phyloP scores from a whole-genome alignment of 2,329 filamentous ascomycete species.

The Malbranchea zuffiana region DNA sequence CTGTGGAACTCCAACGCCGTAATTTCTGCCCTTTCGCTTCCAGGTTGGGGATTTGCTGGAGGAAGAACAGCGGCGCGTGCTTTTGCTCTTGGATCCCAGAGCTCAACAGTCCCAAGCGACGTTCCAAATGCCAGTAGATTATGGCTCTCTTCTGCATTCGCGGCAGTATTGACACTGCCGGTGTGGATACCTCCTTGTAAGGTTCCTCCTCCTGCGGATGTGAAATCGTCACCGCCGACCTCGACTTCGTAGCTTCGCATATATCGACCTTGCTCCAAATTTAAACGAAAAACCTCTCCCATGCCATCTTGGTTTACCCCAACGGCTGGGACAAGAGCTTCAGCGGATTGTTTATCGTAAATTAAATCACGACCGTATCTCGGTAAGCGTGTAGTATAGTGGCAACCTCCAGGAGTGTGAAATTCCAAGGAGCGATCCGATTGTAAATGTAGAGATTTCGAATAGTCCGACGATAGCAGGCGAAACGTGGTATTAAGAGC shows the following conservation, averaged over 20 bases:
- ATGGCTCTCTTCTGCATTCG: constrained; percentile 79
- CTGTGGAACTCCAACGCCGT: constrained; percentile 79
- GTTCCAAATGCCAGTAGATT: constrained; percentile 90
- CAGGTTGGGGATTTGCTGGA: constrained; percentile 32
- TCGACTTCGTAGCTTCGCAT: constrained; percentile 91
- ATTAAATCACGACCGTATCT: constrained; percentile 83
- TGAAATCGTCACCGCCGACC: constrained; percentile 70
- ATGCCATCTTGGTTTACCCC: constrained; percentile 75
- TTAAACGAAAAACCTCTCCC: constrained; percentile 87
- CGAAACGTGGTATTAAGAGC: constrained; percentile 85
- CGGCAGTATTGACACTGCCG: constrained; percentile 75
- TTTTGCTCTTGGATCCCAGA: constrained; percentile 84
- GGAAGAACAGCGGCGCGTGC: constrained; percentile 67
- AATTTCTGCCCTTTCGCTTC: constrained; percentile 48
- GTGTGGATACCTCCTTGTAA: constrained; percentile 78
- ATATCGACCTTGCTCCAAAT: constrained; percentile 82
- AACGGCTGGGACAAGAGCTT: constrained; percentile 77
- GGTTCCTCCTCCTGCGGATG: constrained; percentile 54
- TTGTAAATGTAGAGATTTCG: constrained; percentile 88
- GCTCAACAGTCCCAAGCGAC: constrained; percentile 87
- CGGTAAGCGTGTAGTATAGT: constrained; percentile 81
- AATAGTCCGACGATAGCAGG: constrained; percentile 79
- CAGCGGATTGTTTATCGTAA: constrained; percentile 71
- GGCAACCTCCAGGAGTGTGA: constrained; percentile 76
- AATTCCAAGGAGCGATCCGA: constrained; percentile 86